Conservation (phyloP, 2,329 filamentous ascomycete species). For the Westerdykella aurantiaca region DNA sequence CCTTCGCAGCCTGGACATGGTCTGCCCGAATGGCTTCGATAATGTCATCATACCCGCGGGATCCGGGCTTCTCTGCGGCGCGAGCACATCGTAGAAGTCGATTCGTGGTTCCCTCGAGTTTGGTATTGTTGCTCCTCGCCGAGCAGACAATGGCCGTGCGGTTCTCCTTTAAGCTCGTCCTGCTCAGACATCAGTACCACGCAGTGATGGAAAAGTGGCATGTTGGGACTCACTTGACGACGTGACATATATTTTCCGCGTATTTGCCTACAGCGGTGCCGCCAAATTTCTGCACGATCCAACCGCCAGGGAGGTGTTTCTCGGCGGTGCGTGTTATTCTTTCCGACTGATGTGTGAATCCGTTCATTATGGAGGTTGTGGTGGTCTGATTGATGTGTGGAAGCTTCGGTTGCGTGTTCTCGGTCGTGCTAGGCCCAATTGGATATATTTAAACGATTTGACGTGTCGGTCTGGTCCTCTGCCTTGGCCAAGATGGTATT, state of each 20-base stretch:
- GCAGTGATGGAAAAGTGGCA: not conserved
- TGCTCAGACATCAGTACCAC: slow-evolving; percentile 26
- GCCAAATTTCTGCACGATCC: slow-evolving; percentile 93
- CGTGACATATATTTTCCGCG: slow-evolving; percentile 57
- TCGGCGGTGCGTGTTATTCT: slow-evolving; percentile 41
- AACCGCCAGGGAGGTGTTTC: slow-evolving; percentile 50
- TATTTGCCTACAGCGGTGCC: slow-evolving; percentile 96
- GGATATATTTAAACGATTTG: too few species aligned
- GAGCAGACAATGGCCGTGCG: slow-evolving; percentile 92
- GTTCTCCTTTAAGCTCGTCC: slow-evolving; percentile 54
- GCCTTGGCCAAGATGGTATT: too few species aligned
- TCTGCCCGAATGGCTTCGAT: slow-evolving; percentile 78
- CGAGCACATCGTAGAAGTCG: slow-evolving; percentile 47
- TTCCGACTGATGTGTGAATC: slow-evolving; percentile 29
- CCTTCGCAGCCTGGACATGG: slow-evolving; percentile 67
- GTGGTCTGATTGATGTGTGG: not conserved
- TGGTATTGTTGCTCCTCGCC: slow-evolving; percentile 88
- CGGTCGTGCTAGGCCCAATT: too few species aligned
- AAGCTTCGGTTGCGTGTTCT: too few species aligned
- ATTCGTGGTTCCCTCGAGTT: slow-evolving; percentile 91
- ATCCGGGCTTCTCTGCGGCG: slow-evolving; percentile 39
- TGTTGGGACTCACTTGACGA: slow-evolving; percentile 49
- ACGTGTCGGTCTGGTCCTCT: too few species aligned
- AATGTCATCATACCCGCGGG: slow-evolving; percentile 60
- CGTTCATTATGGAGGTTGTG: slow-evolving; percentile 13